These are phyloP conservation scores for Podospora pseudocomata DNA, from an alignment of 495 filamentous ascomycete species.

Conservation along the genomic window DNA sequence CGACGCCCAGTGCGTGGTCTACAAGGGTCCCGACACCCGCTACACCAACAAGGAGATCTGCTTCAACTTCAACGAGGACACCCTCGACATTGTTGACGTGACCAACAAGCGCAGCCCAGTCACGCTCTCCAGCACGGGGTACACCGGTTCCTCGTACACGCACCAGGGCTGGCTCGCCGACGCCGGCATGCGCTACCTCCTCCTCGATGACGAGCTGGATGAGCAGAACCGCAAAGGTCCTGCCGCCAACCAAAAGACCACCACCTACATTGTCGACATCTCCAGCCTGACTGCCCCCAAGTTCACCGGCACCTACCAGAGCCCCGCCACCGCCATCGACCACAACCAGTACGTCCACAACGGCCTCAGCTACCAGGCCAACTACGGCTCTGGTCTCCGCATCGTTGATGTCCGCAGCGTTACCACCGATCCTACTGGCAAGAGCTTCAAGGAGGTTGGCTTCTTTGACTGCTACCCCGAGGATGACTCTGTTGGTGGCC, in stretches of 20 bases:
- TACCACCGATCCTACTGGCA: conserved; percentile 51
- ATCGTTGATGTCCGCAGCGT: conserved; percentile 55
- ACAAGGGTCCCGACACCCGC: conserved; percentile 52
- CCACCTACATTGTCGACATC: conserved; percentile 58
- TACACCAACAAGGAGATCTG: conserved; percentile 56
- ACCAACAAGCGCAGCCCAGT: conserved; percentile 47
- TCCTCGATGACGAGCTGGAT: conserved; percentile 61
- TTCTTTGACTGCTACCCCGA: conserved; percentile 62
- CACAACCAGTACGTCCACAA: conserved; percentile 60
- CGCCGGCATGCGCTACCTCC: conserved; percentile 50
- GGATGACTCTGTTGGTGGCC: conserved; percentile 51
- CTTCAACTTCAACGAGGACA: conserved; percentile 57
- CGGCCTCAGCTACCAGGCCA: conserved; percentile 53
- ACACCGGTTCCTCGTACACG: conserved; percentile 55
- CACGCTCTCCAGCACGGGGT: conserved; percentile 54
- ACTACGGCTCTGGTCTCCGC: conserved; percentile 57
- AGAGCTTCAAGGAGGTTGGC: conserved; percentile 48
- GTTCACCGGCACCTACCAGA: conserved; percentile 54
- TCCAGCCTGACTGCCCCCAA: conserved; percentile 46
- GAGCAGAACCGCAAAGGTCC: conserved; percentile 48
- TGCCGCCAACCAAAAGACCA: conserved; percentile 44
- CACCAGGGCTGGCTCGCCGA: conserved; percentile 62
- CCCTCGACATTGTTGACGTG: conserved; percentile 48
- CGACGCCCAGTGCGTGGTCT: conserved; percentile 58
- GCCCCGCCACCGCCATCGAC: conserved; percentile 49